Conservation (phyloP, 2,329 filamentous ascomycete genomes). For the Aureobasidium pullulans region DNA sequence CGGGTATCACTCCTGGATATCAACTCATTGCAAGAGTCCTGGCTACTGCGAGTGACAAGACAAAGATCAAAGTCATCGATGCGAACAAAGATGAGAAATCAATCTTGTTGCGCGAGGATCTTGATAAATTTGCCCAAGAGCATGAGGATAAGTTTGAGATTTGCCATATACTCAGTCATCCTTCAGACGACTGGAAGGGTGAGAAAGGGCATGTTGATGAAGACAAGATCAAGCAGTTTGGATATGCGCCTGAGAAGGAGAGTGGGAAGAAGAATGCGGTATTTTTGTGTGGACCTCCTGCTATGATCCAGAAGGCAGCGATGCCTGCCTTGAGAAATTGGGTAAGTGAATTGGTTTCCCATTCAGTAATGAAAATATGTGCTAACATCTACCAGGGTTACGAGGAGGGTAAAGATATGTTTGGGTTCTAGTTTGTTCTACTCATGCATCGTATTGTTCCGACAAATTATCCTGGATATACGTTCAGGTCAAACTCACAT, state of each 20-base stretch:
- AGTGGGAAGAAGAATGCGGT: slow-evolving; percentile 27
- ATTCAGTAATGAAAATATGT: not conserved
- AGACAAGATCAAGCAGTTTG: slow-evolving; percentile 33
- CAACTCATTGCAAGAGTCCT: slow-evolving; percentile 41
- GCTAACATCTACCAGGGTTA: slow-evolving; percentile 24
- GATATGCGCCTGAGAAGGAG: slow-evolving; percentile 36
- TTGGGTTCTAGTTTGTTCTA: slow-evolving; percentile 31
- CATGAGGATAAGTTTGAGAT: slow-evolving; percentile 36
- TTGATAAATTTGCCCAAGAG: slow-evolving; percentile 35
- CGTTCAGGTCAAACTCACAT: too few species aligned
- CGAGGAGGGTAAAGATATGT: slow-evolving; percentile 38
- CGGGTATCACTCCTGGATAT: slow-evolving; percentile 47
- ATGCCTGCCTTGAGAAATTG: slow-evolving; percentile 39
- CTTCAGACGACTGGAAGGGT: slow-evolving; percentile 39
- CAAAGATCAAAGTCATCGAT: slow-evolving; percentile 38
- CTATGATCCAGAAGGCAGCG: slow-evolving; percentile 46
- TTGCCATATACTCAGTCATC: slow-evolving; percentile 41
- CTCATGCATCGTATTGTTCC: too few species aligned
- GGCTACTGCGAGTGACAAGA: slow-evolving; percentile 28
- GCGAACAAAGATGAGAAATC: slow-evolving; percentile 43
- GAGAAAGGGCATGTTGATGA: slow-evolving; percentile 38
- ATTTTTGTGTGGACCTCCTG: slow-evolving; percentile 44
- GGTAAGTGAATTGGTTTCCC: not conserved
- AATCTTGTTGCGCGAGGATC: slow-evolving; percentile 38
- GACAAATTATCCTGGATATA: too few species aligned